Evolutionary conservation across 2,329 filamentous ascomycete genomes (phyloP), one percentile per base, ranked within the genome.

Genomic region (Fusarium foetens): DNA sequence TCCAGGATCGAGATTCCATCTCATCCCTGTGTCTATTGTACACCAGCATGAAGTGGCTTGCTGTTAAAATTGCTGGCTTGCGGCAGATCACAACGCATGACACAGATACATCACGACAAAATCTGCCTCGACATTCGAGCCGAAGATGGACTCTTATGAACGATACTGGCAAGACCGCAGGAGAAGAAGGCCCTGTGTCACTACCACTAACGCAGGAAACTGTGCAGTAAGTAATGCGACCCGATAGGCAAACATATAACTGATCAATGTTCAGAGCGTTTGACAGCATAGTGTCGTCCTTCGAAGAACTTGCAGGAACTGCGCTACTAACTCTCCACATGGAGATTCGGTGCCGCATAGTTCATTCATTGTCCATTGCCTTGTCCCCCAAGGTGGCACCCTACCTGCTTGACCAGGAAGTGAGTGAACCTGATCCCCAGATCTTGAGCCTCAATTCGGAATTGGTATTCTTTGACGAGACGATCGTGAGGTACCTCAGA

Each of bases 41-140:
- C 81, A 98, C 95, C 54, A 98, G 95, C 84, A 97, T 98, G 94
- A 96, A 97, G 85, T 99, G 96, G 96, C 89, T 99, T 39, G 91
- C 93, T 25, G 92, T 92, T 75, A 96, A 95, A 82, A 90, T 97
- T 45, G 85, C 87, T n/a, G 87, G 93, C 63, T 86, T 99, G 58
- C 90, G 96, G 45, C 91, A 95, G 78, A 94, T 98, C 76, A 95
- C 93, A 25, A 86, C 88, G 58, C 90, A 92, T 68, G 90, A 93
- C 49, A 88, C 89, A 41, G 90, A 94, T 80, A 90, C 90, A 36
- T 88, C 90, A 71, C 83, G 86, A 45, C 86, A 86, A 41, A 86
- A 83, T 38, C 75, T 89, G 52, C 82, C 86, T 19, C 86, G 85
- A 68, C 80, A 88, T 75, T 89, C 92, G 66, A 91, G 88, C 73